Percentiles rank a stretch among this genome's conserved stretches.
Evolutionary conservation across 2,329 filamentous ascomycete genomes (phyloP).

Genomic region (Chaetomiaceae sp.): DNA sequence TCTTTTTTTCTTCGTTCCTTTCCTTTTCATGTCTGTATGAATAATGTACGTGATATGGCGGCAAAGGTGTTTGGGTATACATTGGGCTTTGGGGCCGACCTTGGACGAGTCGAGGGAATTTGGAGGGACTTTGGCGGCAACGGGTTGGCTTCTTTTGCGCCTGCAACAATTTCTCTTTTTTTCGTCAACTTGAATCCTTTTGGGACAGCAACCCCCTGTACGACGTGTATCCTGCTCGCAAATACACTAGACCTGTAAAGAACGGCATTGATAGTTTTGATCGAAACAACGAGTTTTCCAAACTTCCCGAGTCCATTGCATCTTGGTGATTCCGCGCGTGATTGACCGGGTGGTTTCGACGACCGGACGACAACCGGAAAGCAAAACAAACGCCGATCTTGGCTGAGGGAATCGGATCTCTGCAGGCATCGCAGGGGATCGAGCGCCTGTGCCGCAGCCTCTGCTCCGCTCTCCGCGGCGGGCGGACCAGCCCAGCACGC

Average conservation of each 20-base stretch:
- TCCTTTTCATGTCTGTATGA: constrained; percentile 13
- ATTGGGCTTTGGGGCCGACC: constrained; percentile 5
- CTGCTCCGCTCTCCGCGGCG: neutral
- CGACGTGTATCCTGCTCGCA: neutral
- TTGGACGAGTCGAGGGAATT: neutral
- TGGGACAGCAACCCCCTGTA: neutral
- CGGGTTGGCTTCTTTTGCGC: neutral
- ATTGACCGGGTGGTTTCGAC: no score
- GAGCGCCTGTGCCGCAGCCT: constrained; percentile 3
- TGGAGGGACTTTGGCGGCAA: neutral
- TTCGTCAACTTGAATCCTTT: neutral
- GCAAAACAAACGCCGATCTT: no score
- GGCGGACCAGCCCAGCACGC: neutral
- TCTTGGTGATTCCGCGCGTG: neutral
- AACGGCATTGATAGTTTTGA: no score
- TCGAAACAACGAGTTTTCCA: neutral
- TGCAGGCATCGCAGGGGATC: neutral
- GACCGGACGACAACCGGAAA: no score
- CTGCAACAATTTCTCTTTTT: constrained; percentile 2
- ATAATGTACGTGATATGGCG: constrained; percentile 20
- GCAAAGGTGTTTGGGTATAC: constrained; percentile 10
- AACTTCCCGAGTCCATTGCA: neutral
- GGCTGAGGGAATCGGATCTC: neutral
- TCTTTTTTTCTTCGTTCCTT: neutral
- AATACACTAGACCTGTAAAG: constrained; percentile 2